Evolutionary conservation across 2,329 filamentous ascomycete genomes (phyloP).

Genomic region (Phaeosphaeria sp.): DNA sequence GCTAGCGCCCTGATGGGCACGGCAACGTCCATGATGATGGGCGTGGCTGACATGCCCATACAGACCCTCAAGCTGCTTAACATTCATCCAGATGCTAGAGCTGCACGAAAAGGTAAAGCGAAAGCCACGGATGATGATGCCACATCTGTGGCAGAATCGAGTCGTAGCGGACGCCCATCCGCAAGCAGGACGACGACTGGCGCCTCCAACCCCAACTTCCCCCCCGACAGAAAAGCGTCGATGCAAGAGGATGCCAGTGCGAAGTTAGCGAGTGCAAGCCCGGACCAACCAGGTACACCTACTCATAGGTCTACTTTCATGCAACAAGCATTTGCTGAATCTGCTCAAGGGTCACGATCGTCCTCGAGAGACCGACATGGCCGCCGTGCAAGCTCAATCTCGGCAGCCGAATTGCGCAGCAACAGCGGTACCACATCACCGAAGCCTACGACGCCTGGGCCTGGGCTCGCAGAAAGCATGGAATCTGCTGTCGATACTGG

Average conservation of each 20-base stretch:
- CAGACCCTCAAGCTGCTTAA: slow-evolving; percentile 59
- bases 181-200: slow-evolving; percentile 21
- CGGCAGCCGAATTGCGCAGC: slow-evolving; percentile 22
- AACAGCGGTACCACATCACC: slow-evolving; percentile 25
- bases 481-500: slow-evolving; percentile 70
- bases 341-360: slow-evolving; percentile 36
- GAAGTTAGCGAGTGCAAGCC: slow-evolving; percentile 1
- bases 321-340: slow-evolving; percentile 40
- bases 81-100: slow-evolving; percentile 49
- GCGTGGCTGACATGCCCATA: slow-evolving; percentile 74
- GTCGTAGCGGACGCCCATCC: slow-evolving; percentile 16
- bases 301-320: slow-evolving; percentile 38
- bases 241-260: slow-evolving; percentile 9
- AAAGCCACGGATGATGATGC: slow-evolving; percentile 18
- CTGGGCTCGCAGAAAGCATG: slow-evolving; percentile 19
- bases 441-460: slow-evolving; percentile 2
- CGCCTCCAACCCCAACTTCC: slow-evolving; percentile 15
- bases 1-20: slow-evolving; percentile 82
- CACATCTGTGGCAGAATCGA: slow-evolving; percentile 20
- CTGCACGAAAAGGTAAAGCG: slow-evolving; percentile 35
- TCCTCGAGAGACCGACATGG: slow-evolving; percentile 28
- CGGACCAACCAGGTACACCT: slow-evolving; percentile 26
- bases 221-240: slow-evolving; percentile 22
- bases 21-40: slow-evolving; percentile 80
- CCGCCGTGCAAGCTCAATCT: slow-evolving; percentile 23